Conservation (phyloP, 129 eudicot genomes). For the Ambrosia trifida region DNA sequence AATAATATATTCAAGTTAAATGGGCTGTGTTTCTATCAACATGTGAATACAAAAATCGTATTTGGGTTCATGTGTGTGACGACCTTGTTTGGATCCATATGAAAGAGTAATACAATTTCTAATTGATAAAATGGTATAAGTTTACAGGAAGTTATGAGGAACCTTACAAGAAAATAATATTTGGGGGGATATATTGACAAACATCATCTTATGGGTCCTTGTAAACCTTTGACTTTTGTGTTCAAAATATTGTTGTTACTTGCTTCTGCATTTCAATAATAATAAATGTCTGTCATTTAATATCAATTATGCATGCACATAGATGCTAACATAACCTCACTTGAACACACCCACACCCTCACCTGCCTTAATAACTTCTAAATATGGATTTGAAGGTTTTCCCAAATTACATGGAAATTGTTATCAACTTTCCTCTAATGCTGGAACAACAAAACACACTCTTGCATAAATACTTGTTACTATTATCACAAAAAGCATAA, state of each 20-base stretch:
- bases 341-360: background rate
- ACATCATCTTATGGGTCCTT: too few relatives aligned
- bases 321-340: too few relatives aligned
- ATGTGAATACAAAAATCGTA: background rate
- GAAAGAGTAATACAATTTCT: background rate
- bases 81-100: background rate
- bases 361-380: conserved; percentile 5
- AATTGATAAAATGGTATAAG: background rate
- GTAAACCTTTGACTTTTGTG: too few relatives aligned
- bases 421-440: background rate
- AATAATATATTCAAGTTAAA: background rate
- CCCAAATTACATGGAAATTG: background rate
- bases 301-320: too few relatives aligned
- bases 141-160: background rate
- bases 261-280: too few relatives aligned
- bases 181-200: too few relatives aligned
- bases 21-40: background rate
- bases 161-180: background rate
- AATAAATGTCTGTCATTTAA: too few relatives aligned
- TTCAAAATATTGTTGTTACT: too few relatives aligned
- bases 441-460: too few relatives aligned
- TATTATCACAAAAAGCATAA: background rate
- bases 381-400: background rate
- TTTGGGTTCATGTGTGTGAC: background rate
- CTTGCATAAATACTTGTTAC: background rate